Evolutionary conservation across 176 grass and related monocot genomes (phyloP).

Genomic region (Carex myosuroides): DNA sequence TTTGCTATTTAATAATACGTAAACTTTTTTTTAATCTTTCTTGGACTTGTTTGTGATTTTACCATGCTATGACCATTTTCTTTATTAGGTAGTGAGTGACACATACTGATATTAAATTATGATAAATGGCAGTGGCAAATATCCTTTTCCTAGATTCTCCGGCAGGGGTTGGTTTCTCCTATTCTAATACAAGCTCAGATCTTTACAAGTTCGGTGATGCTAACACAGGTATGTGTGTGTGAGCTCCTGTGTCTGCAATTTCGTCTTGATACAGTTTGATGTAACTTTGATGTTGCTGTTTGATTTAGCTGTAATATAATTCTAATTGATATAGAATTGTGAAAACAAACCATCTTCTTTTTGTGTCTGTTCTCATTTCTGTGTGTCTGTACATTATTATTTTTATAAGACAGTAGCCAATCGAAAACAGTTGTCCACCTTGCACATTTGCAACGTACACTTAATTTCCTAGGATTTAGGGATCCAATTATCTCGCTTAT

Average conservation of each 20-base stretch:
- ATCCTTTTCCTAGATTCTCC: slow-evolving; percentile 85
- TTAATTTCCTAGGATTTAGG: not conserved
- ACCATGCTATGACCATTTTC: not conserved
- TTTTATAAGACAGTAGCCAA: not conserved
- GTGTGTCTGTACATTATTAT: not conserved
- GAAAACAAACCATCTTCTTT: not conserved
- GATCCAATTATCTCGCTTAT: not conserved
- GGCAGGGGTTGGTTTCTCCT: slow-evolving; percentile 76
- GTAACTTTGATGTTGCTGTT: not conserved
- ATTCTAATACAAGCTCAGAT: slow-evolving; percentile 74
- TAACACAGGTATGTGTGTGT: slow-evolving; percentile 50
- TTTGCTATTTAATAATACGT: not conserved
- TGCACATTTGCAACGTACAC: not conserved
- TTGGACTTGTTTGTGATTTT: not conserved
- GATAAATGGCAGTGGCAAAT: slow-evolving; percentile 55
- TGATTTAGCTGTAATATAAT: not conserved
- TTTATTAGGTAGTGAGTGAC: not conserved
- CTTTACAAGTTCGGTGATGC: slow-evolving; percentile 51
- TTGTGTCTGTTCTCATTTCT: not conserved
- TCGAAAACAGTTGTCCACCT: not conserved
- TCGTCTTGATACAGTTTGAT: not conserved
- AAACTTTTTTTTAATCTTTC: not conserved
- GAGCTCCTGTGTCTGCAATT: not conserved
- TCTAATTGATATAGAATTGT: not conserved
- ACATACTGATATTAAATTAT: not conserved